A percentile compares a stretch with the other conserved stretches of the same genome.
These are phyloP conservation scores for Favolaschia claudopus DNA, from an alignment of 768 basidiomycete genomes.

Conservation along the genomic window DNA sequence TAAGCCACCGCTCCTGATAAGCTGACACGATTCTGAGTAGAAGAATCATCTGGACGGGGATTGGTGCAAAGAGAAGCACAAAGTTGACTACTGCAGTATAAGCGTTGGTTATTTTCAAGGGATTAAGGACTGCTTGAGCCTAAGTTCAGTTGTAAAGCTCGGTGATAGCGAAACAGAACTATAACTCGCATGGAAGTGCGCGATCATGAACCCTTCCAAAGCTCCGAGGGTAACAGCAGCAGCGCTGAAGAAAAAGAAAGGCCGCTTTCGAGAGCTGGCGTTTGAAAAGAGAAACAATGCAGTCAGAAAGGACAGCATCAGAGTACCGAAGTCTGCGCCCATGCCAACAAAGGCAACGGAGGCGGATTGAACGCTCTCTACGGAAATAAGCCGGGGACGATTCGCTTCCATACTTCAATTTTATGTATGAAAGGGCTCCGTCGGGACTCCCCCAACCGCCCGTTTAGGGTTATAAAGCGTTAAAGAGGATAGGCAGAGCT, in stretches of 20 bases:
- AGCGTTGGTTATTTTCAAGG: too few species aligned
- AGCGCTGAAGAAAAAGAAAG: background rate
- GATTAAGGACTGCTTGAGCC: background rate
- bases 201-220: background rate
- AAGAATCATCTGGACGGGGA: background rate
- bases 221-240: background rate
- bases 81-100: background rate
- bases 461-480: too few species aligned
- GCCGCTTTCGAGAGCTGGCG: background rate
- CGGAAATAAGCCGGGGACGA: too few species aligned
- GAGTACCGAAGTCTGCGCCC: background rate
- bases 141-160: background rate
- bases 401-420: too few species aligned
- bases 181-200: background rate
- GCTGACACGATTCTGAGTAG: background rate
- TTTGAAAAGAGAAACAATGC: background rate
- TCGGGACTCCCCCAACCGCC: too few species aligned
- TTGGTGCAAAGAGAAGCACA: background rate
- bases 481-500: too few species aligned
- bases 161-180: background rate
- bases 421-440: too few species aligned
- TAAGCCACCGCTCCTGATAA: background rate
- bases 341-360: too few species aligned
- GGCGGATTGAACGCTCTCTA: too few species aligned
- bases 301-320: background rate